phyloP scores from a whole-genome alignment of 177 flowering plant species.

The Vitis hybrid region DNA sequence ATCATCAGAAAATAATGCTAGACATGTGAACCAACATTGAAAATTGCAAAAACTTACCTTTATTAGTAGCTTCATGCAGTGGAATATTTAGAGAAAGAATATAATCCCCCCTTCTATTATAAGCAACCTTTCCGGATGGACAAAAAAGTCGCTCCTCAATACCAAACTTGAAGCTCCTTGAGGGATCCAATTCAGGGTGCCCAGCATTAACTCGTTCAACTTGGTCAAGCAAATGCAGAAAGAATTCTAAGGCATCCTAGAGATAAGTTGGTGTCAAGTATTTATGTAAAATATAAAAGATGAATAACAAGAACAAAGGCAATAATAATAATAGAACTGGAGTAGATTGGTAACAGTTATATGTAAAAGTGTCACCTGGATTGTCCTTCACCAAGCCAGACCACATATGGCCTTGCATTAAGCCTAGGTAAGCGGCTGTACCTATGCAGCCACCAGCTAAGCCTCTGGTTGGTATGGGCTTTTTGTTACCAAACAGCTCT shows the following conservation, averaged over 20 bases:
- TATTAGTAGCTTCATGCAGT: conserved; percentile 82
- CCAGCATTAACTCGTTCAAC: conserved; percentile 75
- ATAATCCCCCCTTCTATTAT: conserved; percentile 80
- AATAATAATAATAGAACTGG: neutral
- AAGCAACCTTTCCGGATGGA: conserved; percentile 92
- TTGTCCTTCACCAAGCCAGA: neutral
- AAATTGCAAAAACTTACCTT: conserved; percentile 45
- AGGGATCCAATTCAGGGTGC: conserved; percentile 68
- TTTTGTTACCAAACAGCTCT: no score
- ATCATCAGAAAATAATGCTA: conserved; percentile 6
- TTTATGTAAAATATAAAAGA: conserved; percentile 3
- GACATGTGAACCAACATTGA: neutral
- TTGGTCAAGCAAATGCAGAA: conserved; percentile 91
- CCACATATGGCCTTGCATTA: neutral
- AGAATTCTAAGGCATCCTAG: conserved; percentile 94
- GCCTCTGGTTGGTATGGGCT: no score
- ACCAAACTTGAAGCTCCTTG: conserved; percentile 91
- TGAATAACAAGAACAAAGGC: neutral
- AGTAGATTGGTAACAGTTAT: neutral
- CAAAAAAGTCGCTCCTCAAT: conserved; percentile 87
- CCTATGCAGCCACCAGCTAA: neutral
- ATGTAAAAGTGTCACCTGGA: neutral
- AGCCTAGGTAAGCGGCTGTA: neutral
- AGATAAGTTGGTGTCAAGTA: conserved; percentile 17
- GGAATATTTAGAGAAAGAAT: conserved; percentile 89